phyloP scores from a whole-genome alignment of 192 early-diverging fungal genomes.

The Obelidium mucronatum region DNA sequence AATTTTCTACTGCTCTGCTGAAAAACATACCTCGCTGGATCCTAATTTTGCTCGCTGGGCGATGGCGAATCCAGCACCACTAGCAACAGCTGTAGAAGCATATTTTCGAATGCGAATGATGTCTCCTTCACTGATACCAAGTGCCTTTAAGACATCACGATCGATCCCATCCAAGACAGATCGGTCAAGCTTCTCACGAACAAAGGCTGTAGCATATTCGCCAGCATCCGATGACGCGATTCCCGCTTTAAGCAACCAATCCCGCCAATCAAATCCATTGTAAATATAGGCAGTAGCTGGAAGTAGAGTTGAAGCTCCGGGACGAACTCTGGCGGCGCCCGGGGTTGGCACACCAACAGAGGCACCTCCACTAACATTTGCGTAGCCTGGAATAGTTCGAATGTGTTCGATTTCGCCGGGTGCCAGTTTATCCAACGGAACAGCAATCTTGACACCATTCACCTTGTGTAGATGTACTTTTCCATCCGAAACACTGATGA shows the following conservation, averaged over 20 bases:
- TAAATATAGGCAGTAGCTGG: conserved; percentile 55
- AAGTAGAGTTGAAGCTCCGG: conserved; percentile 36
- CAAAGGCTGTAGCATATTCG: conserved; percentile 85
- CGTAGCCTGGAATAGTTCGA: conserved; percentile 50
- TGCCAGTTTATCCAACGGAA: conserved; percentile 87
- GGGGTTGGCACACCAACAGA: conserved; percentile 38
- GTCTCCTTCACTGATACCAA: conserved; percentile 88
- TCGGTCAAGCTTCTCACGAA: conserved; percentile 86
- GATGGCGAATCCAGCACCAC: conserved; percentile 7
- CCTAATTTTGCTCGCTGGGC: conserved; percentile 5
- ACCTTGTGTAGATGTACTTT: conserved; percentile 93
- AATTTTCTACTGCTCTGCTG: background rate
- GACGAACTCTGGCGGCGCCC: conserved; percentile 8
- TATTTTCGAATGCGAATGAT: conserved; percentile 78
- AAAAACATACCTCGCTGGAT: conserved; percentile 4
- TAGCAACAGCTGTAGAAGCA: conserved; percentile 21
- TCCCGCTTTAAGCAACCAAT: conserved; percentile 84
- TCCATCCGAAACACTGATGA: conserved; percentile 76
- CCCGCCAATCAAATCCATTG: conserved; percentile 93
- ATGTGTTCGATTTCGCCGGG: conserved; percentile 57
- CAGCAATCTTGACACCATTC: conserved; percentile 94
- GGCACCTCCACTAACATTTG: conserved; percentile 26
- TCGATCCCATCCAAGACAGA: conserved; percentile 78
- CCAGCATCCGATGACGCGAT: conserved; percentile 76
- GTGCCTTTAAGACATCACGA: conserved; percentile 72